Evolutionary conservation across 768 basidiomycete genomes (phyloP).

Genomic region (Amyloporia xantha): DNA sequence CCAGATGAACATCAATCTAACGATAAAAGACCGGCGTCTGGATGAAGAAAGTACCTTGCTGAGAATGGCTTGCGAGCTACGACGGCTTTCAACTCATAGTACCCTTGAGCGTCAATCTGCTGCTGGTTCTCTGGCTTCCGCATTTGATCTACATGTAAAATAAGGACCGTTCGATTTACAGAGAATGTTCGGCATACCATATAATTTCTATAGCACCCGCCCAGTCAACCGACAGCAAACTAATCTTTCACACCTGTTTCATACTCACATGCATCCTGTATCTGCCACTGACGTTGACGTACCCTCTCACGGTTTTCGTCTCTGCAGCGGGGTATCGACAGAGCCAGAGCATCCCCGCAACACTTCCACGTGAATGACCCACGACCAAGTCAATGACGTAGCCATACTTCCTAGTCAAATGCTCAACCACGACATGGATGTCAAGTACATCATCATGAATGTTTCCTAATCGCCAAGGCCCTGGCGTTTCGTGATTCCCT

Average conservation of each 20-base stretch:
- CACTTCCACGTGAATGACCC: conserved; percentile 72
- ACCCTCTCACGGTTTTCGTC: conserved; percentile 46
- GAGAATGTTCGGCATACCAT: conserved; percentile 13
- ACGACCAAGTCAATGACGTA: conserved; percentile 67
- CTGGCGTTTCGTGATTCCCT: conserved; percentile 72
- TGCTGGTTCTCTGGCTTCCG: conserved; percentile 30
- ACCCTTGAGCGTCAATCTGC: conserved; percentile 50
- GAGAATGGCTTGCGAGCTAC: conserved; percentile 58
- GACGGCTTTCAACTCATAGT: conserved; percentile 51
- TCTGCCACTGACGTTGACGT: conserved; percentile 70
- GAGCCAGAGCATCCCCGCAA: conserved; percentile 65
- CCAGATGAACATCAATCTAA: background rate
- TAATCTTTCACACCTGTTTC: no score
- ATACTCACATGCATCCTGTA: conserved; percentile 73
- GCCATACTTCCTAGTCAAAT: conserved; percentile 51
- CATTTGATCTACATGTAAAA: conserved; percentile 8
- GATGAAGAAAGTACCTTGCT: conserved; percentile 9
- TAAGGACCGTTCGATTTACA: no score
- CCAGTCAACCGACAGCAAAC: no score
- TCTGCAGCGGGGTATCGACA: conserved; percentile 37
- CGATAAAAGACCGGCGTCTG: background rate
- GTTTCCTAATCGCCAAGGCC: conserved; percentile 50
- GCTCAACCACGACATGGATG: conserved; percentile 54
- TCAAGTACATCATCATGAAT: conserved; percentile 54
- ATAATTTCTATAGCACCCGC: conserved; percentile 13